Base-by-base conservation (phyloP, 2,329 filamentous ascomycete species). In the Lecanosticta acicola region DNA sequence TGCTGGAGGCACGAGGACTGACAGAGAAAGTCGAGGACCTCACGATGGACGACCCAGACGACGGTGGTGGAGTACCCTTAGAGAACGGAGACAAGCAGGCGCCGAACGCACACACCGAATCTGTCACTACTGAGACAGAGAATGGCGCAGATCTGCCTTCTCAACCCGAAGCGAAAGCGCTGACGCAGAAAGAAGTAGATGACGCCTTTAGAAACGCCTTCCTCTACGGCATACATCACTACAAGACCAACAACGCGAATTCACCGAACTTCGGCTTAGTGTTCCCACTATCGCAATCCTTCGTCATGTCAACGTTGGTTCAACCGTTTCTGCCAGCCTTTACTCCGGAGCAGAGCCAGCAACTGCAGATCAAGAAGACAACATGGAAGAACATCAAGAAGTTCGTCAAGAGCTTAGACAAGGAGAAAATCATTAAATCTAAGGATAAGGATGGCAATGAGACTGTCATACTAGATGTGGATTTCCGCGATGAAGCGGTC, bases 351-450 rank as follows among this genome's bases (percentile, higher is more conserved):
- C 73, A 80, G 57, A 70, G 72, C 2, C 75, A 75, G 45, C 78
- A 71, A 49, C 75, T 81, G 42, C 78, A 81, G 53, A 82, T 85
- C 64, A 85, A 84, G 59, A 85, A 84, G 66, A 81, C 80, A 2
- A 81, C 77, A 50, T 84, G 79, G 78, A 85, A 85, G 66, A 84
- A 78, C 50, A 75, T 81, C 49, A 81, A 80, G 59, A 85, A 83
- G 54, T 84, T 85, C 61, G 76, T 85, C 65, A 85, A 84, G 56
- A 70, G 77, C 43, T 69, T 85, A 8, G 81, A 84, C 62, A 85
- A 84, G 62, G 68, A 78, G 39, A 62, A 71, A 14, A 67, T 84
- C n/a, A 64, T 83, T 54, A 83, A 81, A 57, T 75, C 73, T 37
- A 85, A 85, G 60, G 81, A 84, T 40, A 73, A 78, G 29, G 78